Conservation (phyloP, 1,139 yeast species). For the Candida smagusa region DNA sequence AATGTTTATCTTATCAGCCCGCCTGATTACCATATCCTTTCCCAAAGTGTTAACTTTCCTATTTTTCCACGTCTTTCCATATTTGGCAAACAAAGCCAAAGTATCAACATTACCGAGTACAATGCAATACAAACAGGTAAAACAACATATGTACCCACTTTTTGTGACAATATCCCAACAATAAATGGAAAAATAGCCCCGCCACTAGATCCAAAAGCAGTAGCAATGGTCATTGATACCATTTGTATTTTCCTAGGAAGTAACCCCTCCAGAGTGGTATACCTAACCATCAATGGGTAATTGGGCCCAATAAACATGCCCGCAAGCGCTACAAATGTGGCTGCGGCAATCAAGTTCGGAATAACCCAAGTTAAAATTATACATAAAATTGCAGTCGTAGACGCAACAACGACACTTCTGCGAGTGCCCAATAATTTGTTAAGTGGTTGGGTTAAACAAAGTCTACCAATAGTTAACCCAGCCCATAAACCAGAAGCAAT, state of each 20-base stretch:
- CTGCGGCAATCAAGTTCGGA: conserved; percentile 21
- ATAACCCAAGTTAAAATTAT: conserved; percentile 46
- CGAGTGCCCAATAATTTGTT: conserved; percentile 48
- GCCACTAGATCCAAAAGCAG: conserved; percentile 61
- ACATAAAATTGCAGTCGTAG: conserved; percentile 31
- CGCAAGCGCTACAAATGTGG: conserved; percentile 40
- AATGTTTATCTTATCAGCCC: conserved; percentile 7
- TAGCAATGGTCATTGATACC: conserved; percentile 49
- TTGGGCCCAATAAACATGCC: conserved; percentile 55
- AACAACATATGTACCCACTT: conserved; percentile 51
- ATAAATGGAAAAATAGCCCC: conserved; percentile 59
- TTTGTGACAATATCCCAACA: conserved; percentile 52
- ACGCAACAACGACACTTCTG: conserved; percentile 36
- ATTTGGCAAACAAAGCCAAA: conserved; percentile 50
- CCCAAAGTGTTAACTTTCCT: conserved; percentile 9
- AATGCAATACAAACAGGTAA: conserved; percentile 49
- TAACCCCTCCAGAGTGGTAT: conserved; percentile 35
- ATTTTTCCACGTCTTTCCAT: conserved; percentile 12
- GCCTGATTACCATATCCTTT: conserved; percentile 12
- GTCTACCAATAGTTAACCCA: conserved; percentile 62
- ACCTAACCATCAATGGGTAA: conserved; percentile 52
- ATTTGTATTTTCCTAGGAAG: conserved; percentile 55
- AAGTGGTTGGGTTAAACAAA: conserved; percentile 41
- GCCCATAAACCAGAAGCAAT: conserved; percentile 73
- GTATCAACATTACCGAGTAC: conserved; percentile 30